A percentile compares a stretch with the other conserved stretches of the same genome.
phyloP scores from a whole-genome alignment of 2,329 filamentous ascomycete species.

The Fusarium piperis region DNA sequence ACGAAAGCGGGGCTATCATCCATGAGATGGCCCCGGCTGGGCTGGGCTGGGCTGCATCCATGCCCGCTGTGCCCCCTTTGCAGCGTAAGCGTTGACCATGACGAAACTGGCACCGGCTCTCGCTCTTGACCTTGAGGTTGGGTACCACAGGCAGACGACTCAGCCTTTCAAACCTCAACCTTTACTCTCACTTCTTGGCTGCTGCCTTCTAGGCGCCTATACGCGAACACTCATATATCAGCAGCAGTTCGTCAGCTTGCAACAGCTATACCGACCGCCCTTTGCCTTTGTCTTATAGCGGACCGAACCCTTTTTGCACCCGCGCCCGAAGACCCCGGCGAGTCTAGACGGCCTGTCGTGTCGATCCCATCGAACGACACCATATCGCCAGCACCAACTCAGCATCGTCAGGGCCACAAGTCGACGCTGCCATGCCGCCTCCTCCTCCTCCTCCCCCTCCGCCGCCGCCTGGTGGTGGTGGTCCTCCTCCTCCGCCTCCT shows the following conservation, averaged over 20 bases:
- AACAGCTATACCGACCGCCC: slow-evolving; percentile 2
- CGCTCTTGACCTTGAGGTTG: slow-evolving; percentile 19
- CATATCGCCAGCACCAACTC: slow-evolving; percentile 17
- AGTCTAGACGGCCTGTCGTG: slow-evolving; percentile 8
- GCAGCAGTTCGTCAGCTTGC: background rate
- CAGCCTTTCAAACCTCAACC: slow-evolving; percentile 21
- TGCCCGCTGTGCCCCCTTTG: slow-evolving; percentile 40
- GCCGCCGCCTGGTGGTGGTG: slow-evolving; percentile 70
- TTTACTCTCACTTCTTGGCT: slow-evolving; percentile 7
- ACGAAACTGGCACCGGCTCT: slow-evolving; percentile 41
- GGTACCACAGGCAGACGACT: slow-evolving; percentile 17
- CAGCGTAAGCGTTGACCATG: slow-evolving; percentile 41
- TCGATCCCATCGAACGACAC: slow-evolving; percentile 26
- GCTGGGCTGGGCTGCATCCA: slow-evolving; percentile 10
- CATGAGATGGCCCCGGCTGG: slow-evolving; percentile 20
- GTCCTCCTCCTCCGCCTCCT: slow-evolving; percentile 73
- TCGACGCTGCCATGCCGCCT: slow-evolving; percentile 51
- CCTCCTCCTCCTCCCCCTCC: slow-evolving; percentile 79
- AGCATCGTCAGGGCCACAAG: slow-evolving; percentile 6
- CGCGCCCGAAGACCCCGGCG: slow-evolving; percentile 24
- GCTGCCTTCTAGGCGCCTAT: background rate
- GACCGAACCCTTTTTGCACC: slow-evolving; percentile 18
- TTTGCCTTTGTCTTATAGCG: slow-evolving; percentile 13
- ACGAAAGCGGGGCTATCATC: slow-evolving; percentile 31
- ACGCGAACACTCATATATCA: background rate